phyloP scores from a whole-genome alignment of 2,329 filamentous ascomycete genomes.

The Penicillium sp. region DNA sequence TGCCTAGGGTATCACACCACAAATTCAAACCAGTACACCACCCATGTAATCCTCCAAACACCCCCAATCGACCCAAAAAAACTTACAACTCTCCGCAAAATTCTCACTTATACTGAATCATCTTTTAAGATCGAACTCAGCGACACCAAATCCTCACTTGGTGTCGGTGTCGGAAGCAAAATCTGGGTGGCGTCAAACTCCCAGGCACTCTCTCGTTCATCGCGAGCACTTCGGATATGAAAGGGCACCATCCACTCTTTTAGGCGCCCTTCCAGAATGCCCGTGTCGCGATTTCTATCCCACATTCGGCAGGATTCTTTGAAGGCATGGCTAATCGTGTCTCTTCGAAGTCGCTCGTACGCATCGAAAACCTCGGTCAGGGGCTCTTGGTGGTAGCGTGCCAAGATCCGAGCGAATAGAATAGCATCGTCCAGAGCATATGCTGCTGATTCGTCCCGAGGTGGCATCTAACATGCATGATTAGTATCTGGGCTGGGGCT shows the following conservation, averaged over 20 bases:
- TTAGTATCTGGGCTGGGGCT: neutral
- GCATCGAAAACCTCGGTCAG: conserved; percentile 40
- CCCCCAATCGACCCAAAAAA: conserved; percentile 13
- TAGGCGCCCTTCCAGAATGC: conserved; percentile 40
- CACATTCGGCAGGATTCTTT: conserved; percentile 45
- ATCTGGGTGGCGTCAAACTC: conserved; percentile 43
- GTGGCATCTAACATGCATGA: conserved; percentile 47
- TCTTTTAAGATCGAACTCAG: conserved; percentile 33
- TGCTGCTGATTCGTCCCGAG: conserved; percentile 51
- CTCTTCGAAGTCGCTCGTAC: conserved; percentile 45
- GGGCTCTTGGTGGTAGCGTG: conserved; percentile 39
- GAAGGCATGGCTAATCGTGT: conserved; percentile 45
- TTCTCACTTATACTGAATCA: conserved; percentile 9
- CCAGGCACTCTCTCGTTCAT: conserved; percentile 39
- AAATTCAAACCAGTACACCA: conserved; percentile 10
- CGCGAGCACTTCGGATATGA: conserved; percentile 35
- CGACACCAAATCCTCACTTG: conserved; percentile 31
- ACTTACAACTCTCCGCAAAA: neutral
- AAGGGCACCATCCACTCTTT: conserved; percentile 46
- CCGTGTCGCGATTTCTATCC: conserved; percentile 46
- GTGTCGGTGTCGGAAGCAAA: conserved; percentile 33
- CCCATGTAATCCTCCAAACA: conserved; percentile 22
- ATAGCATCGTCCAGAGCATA: conserved; percentile 52
- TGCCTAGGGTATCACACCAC: conserved; percentile 7
- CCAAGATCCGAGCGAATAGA: conserved; percentile 46